Conservation (phyloP, 176 grass and related monocot genomes). For the Cenchrus purpureus region DNA sequence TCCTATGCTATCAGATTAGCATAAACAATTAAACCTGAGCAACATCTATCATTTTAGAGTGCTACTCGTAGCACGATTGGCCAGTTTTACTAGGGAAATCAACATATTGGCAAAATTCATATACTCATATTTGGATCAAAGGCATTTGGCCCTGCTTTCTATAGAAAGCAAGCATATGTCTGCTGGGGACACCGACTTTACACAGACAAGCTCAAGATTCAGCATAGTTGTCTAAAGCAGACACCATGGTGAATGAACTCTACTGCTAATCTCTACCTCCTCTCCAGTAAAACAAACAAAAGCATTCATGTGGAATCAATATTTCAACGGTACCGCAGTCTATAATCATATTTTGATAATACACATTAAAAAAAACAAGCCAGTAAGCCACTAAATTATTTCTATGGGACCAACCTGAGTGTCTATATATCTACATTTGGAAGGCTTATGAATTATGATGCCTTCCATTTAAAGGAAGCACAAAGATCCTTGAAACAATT, state of each 20-base stretch:
- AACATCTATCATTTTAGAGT: not conserved
- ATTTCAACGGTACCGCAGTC: not conserved
- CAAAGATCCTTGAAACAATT: not conserved
- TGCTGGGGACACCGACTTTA: not conserved
- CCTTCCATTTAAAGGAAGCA: conserved; percentile 23
- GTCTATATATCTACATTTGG: not conserved
- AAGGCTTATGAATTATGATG: conserved; percentile 17
- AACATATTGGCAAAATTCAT: conserved; percentile 10
- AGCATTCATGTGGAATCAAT: not conserved
- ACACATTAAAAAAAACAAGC: not conserved
- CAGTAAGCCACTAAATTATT: conserved; percentile 6
- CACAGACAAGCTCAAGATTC: not conserved
- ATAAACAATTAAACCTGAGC: not conserved
- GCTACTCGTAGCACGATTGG: not conserved
- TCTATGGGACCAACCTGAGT: not conserved
- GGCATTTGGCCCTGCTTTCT: too few relatives aligned
- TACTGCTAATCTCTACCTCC: not conserved
- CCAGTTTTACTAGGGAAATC: not conserved
- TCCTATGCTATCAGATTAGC: not conserved
- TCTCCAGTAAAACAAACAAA: not conserved
- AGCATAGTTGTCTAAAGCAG: not conserved
- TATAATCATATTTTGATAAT: not conserved
- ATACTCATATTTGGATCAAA: not conserved
- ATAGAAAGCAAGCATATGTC: too few relatives aligned
- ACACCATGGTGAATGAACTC: not conserved